Conservation (phyloP, 1,139 yeast genomes). For the Debaryomyces coudertii region DNA sequence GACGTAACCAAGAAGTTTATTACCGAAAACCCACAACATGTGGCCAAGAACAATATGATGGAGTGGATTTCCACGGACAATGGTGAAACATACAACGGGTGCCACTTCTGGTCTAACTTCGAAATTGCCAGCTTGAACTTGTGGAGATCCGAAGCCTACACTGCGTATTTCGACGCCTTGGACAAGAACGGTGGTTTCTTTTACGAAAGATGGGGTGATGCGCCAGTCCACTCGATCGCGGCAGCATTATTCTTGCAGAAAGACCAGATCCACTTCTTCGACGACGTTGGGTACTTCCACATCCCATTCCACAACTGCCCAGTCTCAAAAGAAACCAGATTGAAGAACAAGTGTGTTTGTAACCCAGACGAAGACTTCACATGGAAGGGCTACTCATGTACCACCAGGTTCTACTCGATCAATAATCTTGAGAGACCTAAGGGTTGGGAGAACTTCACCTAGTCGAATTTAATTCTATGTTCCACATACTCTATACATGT, state of each 20-base stretch:
- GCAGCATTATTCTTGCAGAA: slow-evolving; percentile 74
- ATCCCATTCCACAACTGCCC: slow-evolving; percentile 82
- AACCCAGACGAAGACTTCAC: slow-evolving; percentile 77
- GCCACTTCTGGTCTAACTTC: slow-evolving; percentile 90
- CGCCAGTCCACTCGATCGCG: slow-evolving; percentile 87
- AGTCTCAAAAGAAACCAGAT: slow-evolving; percentile 56
- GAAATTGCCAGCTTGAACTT: slow-evolving; percentile 76
- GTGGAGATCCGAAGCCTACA: slow-evolving; percentile 74
- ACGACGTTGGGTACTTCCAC: slow-evolving; percentile 82
- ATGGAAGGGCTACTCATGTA: slow-evolving; percentile 86
- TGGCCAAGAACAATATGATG: slow-evolving; percentile 69
- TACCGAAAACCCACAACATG: slow-evolving; percentile 62
- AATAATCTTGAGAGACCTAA: slow-evolving; percentile 66
- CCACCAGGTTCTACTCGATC: slow-evolving; percentile 67
- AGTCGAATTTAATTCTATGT: neutral
- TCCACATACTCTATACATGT: neutral
- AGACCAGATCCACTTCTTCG: slow-evolving; percentile 73
- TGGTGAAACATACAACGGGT: slow-evolving; percentile 70
- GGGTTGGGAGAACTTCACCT: slow-evolving; percentile 70
- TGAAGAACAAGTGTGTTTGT: slow-evolving; percentile 67
- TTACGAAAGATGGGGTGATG: slow-evolving; percentile 94
- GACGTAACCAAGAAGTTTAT: slow-evolving; percentile 70
- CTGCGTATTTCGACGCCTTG: slow-evolving; percentile 66
- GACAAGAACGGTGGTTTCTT: slow-evolving; percentile 86
- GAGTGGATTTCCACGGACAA: slow-evolving; percentile 72